Percentiles rank a stretch among this genome's conserved stretches.
These are phyloP conservation scores for Trichoderma semiorbis DNA, from an alignment of 2,329 filamentous ascomycete genomes.

Conservation along the genomic window DNA sequence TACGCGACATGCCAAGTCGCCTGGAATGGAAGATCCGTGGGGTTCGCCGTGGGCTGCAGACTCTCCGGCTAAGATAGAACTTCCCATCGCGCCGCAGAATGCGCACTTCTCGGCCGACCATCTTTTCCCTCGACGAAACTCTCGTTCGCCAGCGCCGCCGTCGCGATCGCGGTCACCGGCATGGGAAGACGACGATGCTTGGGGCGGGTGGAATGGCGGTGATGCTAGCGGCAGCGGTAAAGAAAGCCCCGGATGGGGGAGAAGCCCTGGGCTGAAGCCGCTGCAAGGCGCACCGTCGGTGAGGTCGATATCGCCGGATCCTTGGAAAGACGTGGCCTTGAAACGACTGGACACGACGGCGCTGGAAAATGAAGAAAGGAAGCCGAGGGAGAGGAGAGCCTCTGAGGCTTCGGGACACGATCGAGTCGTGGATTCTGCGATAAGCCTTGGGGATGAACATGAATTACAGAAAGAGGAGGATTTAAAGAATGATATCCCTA, in stretches of 20 bases:
- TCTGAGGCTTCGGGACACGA: constrained; percentile 22
- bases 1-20: constrained; percentile 33
- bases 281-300: constrained; percentile 22
- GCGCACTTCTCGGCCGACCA: constrained; percentile 31
- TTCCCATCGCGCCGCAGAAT: constrained; percentile 32
- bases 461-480: not conserved
- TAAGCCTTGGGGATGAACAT: constrained; percentile 27
- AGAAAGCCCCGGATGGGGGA: constrained; percentile 32
- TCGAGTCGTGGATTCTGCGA: constrained; percentile 30
- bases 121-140: constrained; percentile 23
- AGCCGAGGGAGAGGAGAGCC: constrained; percentile 15
- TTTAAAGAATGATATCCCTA: not conserved
- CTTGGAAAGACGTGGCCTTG: constrained; percentile 24
- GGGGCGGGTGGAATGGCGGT: constrained; percentile 38
- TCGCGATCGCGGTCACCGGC: constrained; percentile 25
- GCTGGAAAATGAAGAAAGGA: constrained; percentile 16
- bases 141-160: constrained; percentile 23
- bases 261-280: constrained; percentile 33
- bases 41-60: constrained; percentile 55
- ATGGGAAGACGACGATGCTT: constrained; percentile 34
- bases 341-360: constrained; percentile 27
- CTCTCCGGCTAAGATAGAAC: constrained; percentile 35
- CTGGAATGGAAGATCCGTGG: constrained; percentile 61
- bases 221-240: constrained; percentile 19
- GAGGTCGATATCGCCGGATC: constrained; percentile 30